phyloP scores from a whole-genome alignment of 305 asterid species.

The Nicotiana rustica region DNA sequence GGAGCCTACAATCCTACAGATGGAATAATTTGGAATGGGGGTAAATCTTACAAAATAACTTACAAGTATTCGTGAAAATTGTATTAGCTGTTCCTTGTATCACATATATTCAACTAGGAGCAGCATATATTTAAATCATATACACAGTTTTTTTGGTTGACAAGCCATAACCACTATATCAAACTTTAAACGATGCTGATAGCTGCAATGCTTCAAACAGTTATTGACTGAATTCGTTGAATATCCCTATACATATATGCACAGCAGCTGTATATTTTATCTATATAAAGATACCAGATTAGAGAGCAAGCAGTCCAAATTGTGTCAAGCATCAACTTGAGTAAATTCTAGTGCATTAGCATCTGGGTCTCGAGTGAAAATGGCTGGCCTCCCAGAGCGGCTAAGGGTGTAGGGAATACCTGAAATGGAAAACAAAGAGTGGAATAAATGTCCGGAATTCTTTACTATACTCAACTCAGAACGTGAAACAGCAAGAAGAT shows the following conservation, averaged over 20 bases:
- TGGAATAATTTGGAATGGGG: too few species aligned
- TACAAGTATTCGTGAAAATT: background rate
- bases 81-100: background rate
- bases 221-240: background rate
- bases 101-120: background rate
- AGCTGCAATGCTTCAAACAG: background rate
- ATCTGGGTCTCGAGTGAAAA: slow-evolving; percentile 91
- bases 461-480: background rate
- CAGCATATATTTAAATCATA: background rate
- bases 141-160: background rate
- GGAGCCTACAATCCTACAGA: too few species aligned
- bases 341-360: slow-evolving; percentile 95
- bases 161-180: background rate
- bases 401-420: slow-evolving; percentile 87
- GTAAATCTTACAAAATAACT: background rate
- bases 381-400: slow-evolving; percentile 93
- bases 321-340: slow-evolving; percentile 51
- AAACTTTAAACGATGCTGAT: background rate
- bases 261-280: background rate
- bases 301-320: slow-evolving; percentile 27
- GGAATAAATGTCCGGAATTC: background rate
- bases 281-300: slow-evolving; percentile 19
- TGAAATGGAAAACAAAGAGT: slow-evolving; percentile 40
- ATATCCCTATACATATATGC: background rate
- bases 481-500: slow-evolving; percentile 25